Evolutionary conservation across 169 alveolate species (phyloP).

Genomic region (Cryptosporidium sp.): DNA sequence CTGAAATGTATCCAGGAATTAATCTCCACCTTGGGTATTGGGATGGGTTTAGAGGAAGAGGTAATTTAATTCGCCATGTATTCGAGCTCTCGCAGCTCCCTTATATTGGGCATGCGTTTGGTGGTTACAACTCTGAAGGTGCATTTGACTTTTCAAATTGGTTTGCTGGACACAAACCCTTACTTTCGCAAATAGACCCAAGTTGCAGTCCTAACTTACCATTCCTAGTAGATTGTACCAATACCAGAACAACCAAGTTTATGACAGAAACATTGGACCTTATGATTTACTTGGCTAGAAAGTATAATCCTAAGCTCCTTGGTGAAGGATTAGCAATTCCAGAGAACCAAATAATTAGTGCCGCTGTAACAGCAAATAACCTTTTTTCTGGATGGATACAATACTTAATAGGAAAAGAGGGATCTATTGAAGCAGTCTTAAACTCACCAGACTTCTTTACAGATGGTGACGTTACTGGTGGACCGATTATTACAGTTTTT

Average conservation of each 20-base stretch:
- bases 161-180: conserved; percentile 20
- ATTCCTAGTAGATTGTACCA: conserved; percentile 63
- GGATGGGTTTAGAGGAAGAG: conserved; percentile 70
- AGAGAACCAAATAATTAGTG: conserved; percentile 1
- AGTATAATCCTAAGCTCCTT: conserved; percentile 31
- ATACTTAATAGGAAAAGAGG: conserved; percentile 24
- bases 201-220: conserved; percentile 43
- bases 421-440: conserved; percentile 39
- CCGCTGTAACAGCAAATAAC: conserved; percentile 10
- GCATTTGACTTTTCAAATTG: conserved; percentile 56
- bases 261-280: conserved; percentile 53
- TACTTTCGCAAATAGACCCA: conserved; percentile 47
- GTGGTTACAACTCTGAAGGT: conserved; percentile 57
- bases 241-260: conserved; percentile 39
- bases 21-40: conserved; percentile 59
- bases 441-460: conserved; percentile 35
- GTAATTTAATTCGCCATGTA: conserved; percentile 41
- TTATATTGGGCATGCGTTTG: conserved; percentile 55
- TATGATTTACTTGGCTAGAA: conserved; percentile 59
- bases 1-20: conserved; percentile 32
- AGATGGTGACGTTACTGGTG: conserved; percentile 22
- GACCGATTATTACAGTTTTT: conserved; percentile 29
- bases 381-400: conserved; percentile 22
- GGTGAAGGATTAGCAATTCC: conserved; percentile 47
- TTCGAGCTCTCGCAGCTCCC: conserved; percentile 35